Evolutionary conservation across 345 rosid genomes (phyloP).

Genomic region (Salix koriyanagi): DNA sequence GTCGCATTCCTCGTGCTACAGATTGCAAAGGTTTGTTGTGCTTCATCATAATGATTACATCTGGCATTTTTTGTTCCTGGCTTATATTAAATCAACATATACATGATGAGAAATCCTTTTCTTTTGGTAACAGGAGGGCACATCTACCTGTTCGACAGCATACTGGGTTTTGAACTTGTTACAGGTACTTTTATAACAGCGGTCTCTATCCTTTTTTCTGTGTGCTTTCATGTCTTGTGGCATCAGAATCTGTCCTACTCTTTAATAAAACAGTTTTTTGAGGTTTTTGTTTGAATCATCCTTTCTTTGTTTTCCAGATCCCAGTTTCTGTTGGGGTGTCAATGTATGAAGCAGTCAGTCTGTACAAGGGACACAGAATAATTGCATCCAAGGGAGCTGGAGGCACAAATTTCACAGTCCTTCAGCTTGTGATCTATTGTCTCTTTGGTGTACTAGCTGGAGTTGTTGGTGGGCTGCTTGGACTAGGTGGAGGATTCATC

Average conservation of each 20-base stretch:
- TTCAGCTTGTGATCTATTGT: slow-evolving; percentile 25
- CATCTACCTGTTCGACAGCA: slow-evolving; percentile 36
- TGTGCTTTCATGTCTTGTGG: neutral
- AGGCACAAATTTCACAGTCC: slow-evolving; percentile 13
- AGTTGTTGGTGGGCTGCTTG: slow-evolving; percentile 36
- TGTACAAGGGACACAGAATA: slow-evolving; percentile 31
- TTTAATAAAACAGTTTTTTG: neutral
- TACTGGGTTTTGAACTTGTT: slow-evolving; percentile 46
- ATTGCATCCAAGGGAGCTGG: slow-evolving; percentile 32
- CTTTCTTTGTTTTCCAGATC: slow-evolving; percentile 20
- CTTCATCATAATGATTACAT: neutral
- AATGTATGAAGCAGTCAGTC: slow-evolving; percentile 28
- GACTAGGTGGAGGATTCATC: slow-evolving; percentile 41
- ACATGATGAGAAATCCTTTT: slow-evolving; percentile 11
- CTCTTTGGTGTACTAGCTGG: slow-evolving; percentile 29
- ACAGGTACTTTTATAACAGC: slow-evolving; percentile 33
- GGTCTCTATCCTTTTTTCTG: neutral
- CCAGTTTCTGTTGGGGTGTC: slow-evolving; percentile 38
- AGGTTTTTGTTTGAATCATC: neutral
- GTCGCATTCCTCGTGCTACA: slow-evolving; percentile 60
- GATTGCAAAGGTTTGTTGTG: slow-evolving; percentile 52
- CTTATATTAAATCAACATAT: slow-evolving; percentile 8
- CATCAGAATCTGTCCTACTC: neutral
- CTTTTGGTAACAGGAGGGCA: slow-evolving; percentile 30
- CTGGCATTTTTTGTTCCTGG: neutral